These are phyloP conservation scores for Ambispora gerdemannii DNA, from an alignment of 192 early-diverging fungal genomes.

Conservation along the genomic window DNA sequence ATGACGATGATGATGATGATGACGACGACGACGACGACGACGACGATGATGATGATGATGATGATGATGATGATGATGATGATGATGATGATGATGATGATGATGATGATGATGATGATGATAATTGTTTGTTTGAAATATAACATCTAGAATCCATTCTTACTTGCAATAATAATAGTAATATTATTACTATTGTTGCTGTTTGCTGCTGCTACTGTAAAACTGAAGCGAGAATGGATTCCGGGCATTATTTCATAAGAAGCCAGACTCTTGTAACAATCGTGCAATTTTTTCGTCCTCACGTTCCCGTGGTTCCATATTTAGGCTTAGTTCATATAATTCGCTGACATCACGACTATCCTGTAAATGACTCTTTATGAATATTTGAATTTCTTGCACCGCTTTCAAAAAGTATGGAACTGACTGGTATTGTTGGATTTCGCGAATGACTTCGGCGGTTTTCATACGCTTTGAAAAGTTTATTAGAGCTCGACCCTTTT, in stretches of 20 bases:
- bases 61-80: too few relatives aligned
- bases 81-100: too few relatives aligned
- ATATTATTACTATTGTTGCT: too few relatives aligned
- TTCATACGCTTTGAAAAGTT: slow-evolving; percentile 92
- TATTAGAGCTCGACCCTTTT: slow-evolving; percentile 65
- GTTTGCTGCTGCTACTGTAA: too few relatives aligned
- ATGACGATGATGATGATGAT: too few relatives aligned
- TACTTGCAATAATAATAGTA: too few relatives aligned
- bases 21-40: too few relatives aligned
- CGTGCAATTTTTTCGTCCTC: slow-evolving; percentile 80
- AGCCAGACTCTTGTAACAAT: slow-evolving; percentile 73
- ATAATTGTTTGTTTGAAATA: too few relatives aligned
- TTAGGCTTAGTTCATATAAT: slow-evolving; percentile 75
- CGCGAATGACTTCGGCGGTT: slow-evolving; percentile 87
- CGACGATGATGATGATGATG: too few relatives aligned
- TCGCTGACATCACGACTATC: slow-evolving; percentile 67
- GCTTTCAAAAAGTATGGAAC: slow-evolving; percentile 72
- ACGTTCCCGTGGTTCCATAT: slow-evolving; percentile 80
- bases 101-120: too few relatives aligned
- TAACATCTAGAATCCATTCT: too few relatives aligned
- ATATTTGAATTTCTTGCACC: slow-evolving; percentile 86
- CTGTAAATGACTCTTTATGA: slow-evolving; percentile 64
- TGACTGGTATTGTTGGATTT: slow-evolving; percentile 92
- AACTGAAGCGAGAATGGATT: too few relatives aligned
- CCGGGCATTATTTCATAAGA: slow-evolving; percentile 49